These are phyloP conservation scores for Backusella liffmaniae DNA, from an alignment of 192 early-diverging fungal genomes.

Conservation along the genomic window DNA sequence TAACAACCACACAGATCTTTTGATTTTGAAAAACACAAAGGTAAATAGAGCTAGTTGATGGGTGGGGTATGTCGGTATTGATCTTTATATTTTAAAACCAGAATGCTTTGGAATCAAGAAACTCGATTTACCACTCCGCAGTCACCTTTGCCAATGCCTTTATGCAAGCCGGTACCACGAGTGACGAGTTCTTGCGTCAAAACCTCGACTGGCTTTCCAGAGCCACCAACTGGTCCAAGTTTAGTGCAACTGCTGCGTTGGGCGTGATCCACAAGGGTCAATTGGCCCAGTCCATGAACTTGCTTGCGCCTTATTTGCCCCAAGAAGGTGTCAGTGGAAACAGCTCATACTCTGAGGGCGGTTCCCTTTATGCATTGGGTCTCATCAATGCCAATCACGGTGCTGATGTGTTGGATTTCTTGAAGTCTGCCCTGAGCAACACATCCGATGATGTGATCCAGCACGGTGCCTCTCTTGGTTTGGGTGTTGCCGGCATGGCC, in stretches of 20 bases:
- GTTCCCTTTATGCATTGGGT: constrained; percentile 95
- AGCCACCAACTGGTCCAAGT: constrained; percentile 99
- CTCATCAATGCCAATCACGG: constrained; percentile 98
- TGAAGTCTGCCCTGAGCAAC: constrained; percentile 77
- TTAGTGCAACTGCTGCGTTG: constrained; percentile 94
- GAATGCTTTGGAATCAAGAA: constrained; percentile 86
- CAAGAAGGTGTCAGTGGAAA: constrained; percentile 81
- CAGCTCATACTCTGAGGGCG: constrained; percentile 93
- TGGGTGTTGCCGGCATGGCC: constrained; percentile 97
- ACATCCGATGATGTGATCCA: constrained; percentile 89
- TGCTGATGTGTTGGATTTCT: constrained; percentile 72
- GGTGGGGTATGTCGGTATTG: too few species aligned
- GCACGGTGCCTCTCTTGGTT: constrained; percentile 93
- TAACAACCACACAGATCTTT: constrained; percentile 95
- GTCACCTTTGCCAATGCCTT: constrained; percentile 97
- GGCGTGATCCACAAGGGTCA: constrained; percentile 99
- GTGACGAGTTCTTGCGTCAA: constrained; percentile 95
- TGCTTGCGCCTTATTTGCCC: constrained; percentile 94
- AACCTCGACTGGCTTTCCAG: constrained; percentile 97
- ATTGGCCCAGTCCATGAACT: constrained; percentile 72
- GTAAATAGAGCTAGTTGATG: constrained; percentile 16
- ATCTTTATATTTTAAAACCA: constrained; percentile 22
- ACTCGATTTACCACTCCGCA: constrained; percentile 92
- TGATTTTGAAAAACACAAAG: constrained; percentile 93
- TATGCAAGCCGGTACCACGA: constrained; percentile 97